Evolutionary conservation across 2,329 filamentous ascomycete species (phyloP).

Genomic region (Penicillium corylophilum): DNA sequence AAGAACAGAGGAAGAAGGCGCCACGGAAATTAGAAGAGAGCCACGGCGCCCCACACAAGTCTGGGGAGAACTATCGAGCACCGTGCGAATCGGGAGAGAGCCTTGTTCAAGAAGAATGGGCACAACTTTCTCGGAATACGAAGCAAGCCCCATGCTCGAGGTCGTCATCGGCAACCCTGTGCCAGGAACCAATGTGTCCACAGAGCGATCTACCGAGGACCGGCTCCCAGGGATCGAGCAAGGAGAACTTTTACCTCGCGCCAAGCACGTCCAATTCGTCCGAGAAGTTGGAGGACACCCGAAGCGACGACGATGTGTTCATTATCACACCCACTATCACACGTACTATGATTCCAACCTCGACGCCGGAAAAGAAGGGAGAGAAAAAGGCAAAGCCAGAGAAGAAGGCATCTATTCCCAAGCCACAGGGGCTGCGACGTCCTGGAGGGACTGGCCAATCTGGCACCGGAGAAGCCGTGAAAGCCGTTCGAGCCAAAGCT

Average conservation of each 20-base stretch:
- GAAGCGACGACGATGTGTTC: conserved; percentile 34
- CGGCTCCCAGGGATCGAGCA: conserved; percentile 20
- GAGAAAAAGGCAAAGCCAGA: conserved; percentile 18
- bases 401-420: conserved; percentile 18
- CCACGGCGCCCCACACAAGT: conserved; percentile 7
- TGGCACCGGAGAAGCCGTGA: conserved; percentile 28
- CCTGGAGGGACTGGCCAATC: conserved; percentile 20
- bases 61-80: conserved; percentile 15
- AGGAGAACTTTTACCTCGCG: conserved; percentile 23
- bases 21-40: conserved; percentile 16
- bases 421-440: conserved; percentile 19
- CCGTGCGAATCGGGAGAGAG: conserved; percentile 16
- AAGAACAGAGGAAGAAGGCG: conserved; percentile 16
- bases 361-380: conserved; percentile 1
- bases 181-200: conserved; percentile 21
- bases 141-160: conserved; percentile 36
- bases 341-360: conserved; percentile 39
- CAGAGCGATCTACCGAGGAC: conserved; percentile 16
- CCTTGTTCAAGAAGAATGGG: conserved; percentile 28
- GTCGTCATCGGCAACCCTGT: conserved; percentile 27
- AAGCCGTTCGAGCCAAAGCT: conserved; percentile 27
- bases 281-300: conserved; percentile 13
- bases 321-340: conserved; percentile 45
- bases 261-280: conserved; percentile 11
- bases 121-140: conserved; percentile 35